Evolutionary conservation across 1,284 basidiomycete genomes (phyloP).

Genomic region (Pseudozyma sp.): DNA sequence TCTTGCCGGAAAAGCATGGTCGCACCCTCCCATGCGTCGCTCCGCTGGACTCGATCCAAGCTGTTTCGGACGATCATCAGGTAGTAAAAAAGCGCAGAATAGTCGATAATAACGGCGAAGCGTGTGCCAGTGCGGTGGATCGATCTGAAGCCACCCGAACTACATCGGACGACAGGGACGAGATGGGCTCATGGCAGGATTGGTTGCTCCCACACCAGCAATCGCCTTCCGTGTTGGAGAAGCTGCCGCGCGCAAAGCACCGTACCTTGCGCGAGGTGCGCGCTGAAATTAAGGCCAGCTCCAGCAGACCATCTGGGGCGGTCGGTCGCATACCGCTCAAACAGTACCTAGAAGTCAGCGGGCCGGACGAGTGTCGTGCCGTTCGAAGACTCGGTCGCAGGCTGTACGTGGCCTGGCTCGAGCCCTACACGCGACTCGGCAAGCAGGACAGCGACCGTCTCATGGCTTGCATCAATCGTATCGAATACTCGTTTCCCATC

Average conservation of each 20-base stretch:
- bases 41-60: background rate
- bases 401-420: conserved; percentile 3
- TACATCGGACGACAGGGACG: background rate
- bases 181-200: background rate
- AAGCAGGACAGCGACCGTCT: conserved; percentile 1
- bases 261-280: conserved; percentile 1
- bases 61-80: background rate
- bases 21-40: background rate
- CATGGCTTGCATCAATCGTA: conserved; percentile 20
- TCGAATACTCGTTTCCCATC: conserved; percentile 42
- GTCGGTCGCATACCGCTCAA: conserved; percentile 5
- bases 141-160: background rate
- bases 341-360: conserved; percentile 4
- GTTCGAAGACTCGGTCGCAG: conserved; percentile 1
- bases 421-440: background rate
- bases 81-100: background rate
- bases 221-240: background rate
- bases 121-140: background rate
- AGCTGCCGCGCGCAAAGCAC: background rate
- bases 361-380: conserved; percentile 3
- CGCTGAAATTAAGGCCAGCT: conserved; percentile 3
- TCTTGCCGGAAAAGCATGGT: background rate
- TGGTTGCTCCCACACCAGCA: background rate
- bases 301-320: background rate
- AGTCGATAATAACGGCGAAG: background rate